Percentiles rank a stretch among this genome's conserved stretches.
phyloP scores from a whole-genome alignment of 306 rosid genomes.

The Cucurbita argyrosperma region DNA sequence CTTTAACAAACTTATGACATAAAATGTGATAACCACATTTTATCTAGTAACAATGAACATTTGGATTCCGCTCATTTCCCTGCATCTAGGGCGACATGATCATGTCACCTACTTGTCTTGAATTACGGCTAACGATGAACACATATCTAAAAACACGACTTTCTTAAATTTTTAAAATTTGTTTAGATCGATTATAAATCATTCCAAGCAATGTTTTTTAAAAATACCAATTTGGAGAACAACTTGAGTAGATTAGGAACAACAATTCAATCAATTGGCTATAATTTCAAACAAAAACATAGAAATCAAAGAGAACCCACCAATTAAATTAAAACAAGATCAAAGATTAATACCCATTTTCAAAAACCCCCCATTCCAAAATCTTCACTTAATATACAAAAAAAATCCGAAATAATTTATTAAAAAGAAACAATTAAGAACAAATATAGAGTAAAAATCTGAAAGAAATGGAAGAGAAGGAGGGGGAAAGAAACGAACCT shows the following conservation, averaged over 20 bases:
- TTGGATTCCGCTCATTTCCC: too few species aligned
- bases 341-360: neutral
- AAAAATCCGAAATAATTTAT: neutral
- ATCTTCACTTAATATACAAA: neutral
- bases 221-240: neutral
- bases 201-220: neutral
- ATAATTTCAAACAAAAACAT: neutral
- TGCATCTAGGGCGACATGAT: too few species aligned
- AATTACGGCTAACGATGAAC: too few species aligned
- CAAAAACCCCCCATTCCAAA: neutral
- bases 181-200: neutral
- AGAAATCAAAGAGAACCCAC: neutral
- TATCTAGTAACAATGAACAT: too few species aligned
- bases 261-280: neutral
- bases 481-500: neutral
- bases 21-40: neutral
- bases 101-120: too few species aligned
- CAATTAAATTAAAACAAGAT: neutral
- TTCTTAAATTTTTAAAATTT: neutral
- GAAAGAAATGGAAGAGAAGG: neutral
- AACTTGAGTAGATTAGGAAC: neutral
- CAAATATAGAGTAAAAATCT: too few species aligned
- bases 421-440: too few species aligned
- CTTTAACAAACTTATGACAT: neutral
- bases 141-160: neutral